Percentiles rank a stretch among this genome's conserved stretches.
Evolutionary conservation across 352 stramenopile species (phyloP).

Genomic region (Pythium oligandrum): DNA sequence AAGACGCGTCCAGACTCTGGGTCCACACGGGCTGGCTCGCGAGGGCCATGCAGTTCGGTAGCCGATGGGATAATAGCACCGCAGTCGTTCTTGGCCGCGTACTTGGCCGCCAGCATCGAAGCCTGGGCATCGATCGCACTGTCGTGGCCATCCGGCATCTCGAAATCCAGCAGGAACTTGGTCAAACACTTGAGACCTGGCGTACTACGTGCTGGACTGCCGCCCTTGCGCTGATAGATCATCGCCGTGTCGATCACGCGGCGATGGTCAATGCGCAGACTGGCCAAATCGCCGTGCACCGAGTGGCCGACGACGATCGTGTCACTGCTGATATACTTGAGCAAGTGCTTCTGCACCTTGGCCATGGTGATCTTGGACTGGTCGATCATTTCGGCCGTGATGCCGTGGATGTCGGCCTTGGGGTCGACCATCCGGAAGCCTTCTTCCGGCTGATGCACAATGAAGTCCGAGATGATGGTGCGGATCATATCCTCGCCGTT

Average conservation of each 20-base stretch:
- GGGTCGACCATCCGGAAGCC: constrained; percentile 57
- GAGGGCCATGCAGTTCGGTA: constrained; percentile 55
- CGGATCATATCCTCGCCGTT: constrained; percentile 74
- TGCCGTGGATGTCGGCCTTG: constrained; percentile 86
- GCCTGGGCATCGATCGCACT: constrained; percentile 83
- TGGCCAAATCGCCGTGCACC: constrained; percentile 68
- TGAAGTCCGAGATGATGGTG: constrained; percentile 69
- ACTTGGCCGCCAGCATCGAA: constrained; percentile 84
- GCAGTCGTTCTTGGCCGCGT: constrained; percentile 45
- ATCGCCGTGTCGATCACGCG: constrained; percentile 82
- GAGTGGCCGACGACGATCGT: constrained; percentile 85
- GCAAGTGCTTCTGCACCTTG: constrained; percentile 76
- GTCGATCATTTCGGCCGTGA: constrained; percentile 63
- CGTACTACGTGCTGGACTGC: constrained; percentile 27
- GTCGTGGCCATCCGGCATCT: constrained; percentile 84
- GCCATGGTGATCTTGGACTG: constrained; percentile 67
- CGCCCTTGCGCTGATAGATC: constrained; percentile 64
- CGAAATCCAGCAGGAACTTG: constrained; percentile 75
- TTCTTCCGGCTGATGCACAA: constrained; percentile 74
- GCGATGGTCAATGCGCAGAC: constrained; percentile 66
- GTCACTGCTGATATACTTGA: constrained; percentile 80
- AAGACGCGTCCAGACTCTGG: constrained; percentile 28
- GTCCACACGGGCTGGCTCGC: constrained; percentile 7
- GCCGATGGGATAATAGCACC: constrained; percentile 66
- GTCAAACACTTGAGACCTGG: constrained; percentile 73